Evolutionary conservation across 352 stramenopile genomes (phyloP).

Genomic region (Pythium plurisporium): DNA sequence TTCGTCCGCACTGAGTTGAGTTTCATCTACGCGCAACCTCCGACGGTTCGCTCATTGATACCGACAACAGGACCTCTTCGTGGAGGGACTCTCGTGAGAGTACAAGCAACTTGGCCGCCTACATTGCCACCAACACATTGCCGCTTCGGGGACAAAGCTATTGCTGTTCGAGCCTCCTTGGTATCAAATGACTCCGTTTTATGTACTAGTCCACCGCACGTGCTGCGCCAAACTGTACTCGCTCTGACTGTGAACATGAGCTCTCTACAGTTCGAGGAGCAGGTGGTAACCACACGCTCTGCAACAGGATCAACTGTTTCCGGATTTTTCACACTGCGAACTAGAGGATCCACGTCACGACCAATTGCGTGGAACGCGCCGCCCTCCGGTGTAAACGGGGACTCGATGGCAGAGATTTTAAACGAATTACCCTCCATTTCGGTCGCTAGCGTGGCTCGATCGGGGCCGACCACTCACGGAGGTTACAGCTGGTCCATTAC

Average conservation of each 20-base stretch:
- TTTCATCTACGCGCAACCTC: conserved; percentile 28
- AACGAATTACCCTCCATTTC: conserved; percentile 17
- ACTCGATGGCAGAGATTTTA: conserved; percentile 30
- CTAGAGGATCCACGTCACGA: conserved; percentile 1
- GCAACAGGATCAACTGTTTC: conserved; percentile 3
- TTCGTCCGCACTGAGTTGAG: conserved; percentile 21
- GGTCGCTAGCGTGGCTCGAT: conserved; percentile 24
- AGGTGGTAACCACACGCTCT: conserved; percentile 23
- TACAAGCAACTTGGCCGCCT: not conserved
- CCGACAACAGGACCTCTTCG: conserved; percentile 21
- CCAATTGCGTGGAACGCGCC: conserved; percentile 32
- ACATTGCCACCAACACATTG: conserved; percentile 27
- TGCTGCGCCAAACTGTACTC: conserved; percentile 19
- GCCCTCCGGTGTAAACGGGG: conserved; percentile 8
- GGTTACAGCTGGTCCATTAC: conserved; percentile 39
- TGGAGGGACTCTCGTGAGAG: conserved; percentile 27
- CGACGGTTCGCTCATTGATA: conserved; percentile 12
- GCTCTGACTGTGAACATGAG: conserved; percentile 12
- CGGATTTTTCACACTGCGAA: conserved; percentile 29
- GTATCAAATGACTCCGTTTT: conserved; percentile 9
- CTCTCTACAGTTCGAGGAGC: conserved; percentile 22
- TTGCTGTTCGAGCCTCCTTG: not conserved
- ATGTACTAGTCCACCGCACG: conserved; percentile 25
- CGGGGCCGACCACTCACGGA: conserved; percentile 28
- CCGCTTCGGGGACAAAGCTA: conserved; percentile 24